These are phyloP conservation scores for Boletus rubescentipes DNA, from an alignment of 768 basidiomycete species.

Conservation along the genomic window DNA sequence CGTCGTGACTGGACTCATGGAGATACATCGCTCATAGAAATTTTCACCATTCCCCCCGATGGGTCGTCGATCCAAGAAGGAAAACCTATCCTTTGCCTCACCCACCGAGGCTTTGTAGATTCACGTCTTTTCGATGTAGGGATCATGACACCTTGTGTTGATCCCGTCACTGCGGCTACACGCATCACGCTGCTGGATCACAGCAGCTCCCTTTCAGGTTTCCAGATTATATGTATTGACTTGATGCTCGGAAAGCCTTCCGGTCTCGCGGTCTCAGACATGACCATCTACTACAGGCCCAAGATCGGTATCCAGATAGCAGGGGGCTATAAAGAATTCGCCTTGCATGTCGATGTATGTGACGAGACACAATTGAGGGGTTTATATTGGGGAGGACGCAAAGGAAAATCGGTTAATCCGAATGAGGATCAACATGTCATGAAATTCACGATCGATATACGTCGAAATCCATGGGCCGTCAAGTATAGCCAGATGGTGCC, in stretches of 20 bases:
- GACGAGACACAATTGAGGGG: not conserved
- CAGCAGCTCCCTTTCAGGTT: not conserved
- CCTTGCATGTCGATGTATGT: not conserved
- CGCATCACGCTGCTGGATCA: not conserved
- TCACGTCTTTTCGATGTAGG: accelerated
- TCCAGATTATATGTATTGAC: not conserved
- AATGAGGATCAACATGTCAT: not conserved
- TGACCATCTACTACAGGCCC: not conserved
- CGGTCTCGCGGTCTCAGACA: not conserved
- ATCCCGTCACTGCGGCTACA: not conserved
- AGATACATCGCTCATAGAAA: not conserved
- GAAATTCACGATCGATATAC: not conserved
- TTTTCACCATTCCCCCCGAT: not conserved
- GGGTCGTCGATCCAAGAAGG: too few species aligned
- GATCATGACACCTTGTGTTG: not conserved
- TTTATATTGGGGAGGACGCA: not conserved
- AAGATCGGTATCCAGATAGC: not conserved
- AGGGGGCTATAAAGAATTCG: not conserved
- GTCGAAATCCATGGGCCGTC: not conserved
- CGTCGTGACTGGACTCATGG: too few species aligned
- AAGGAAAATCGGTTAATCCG: not conserved
- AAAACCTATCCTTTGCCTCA: not conserved
- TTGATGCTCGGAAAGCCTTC: not conserved
- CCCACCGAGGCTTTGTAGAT: not conserved
- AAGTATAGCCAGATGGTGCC: not conserved